Evolutionary conservation across 495 filamentous ascomycete genomes (phyloP).

Genomic region (Penicillium paradoxum): DNA sequence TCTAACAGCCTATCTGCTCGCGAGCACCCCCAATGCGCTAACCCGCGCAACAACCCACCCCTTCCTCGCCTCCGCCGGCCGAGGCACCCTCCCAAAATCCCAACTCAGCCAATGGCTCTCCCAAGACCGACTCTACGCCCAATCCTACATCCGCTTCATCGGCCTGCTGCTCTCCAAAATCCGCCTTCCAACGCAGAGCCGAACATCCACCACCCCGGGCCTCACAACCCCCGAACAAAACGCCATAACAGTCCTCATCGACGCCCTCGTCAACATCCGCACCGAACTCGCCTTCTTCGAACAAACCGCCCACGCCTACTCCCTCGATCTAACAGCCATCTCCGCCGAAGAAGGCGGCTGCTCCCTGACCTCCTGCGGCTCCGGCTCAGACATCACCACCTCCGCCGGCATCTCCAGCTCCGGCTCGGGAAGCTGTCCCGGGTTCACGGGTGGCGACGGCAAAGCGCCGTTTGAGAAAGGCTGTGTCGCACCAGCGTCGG

Average conservation of each 20-base stretch:
- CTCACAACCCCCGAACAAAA: conserved; percentile 32
- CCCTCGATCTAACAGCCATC: conserved; percentile 47
- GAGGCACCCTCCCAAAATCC: conserved; percentile 53
- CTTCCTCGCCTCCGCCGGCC: conserved; percentile 64
- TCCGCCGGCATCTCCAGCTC: conserved; percentile 17
- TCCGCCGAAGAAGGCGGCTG: conserved; percentile 21
- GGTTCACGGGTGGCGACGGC: conserved; percentile 8
- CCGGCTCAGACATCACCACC: conserved; percentile 9
- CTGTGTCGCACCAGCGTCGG: neutral
- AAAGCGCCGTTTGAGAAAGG: neutral
- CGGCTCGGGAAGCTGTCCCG: conserved; percentile 20
- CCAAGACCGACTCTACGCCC: conserved; percentile 71
- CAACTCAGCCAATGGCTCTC: conserved; percentile 64
- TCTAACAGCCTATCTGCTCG: conserved; percentile 29
- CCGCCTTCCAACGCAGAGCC: conserved; percentile 47
- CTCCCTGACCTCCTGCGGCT: conserved; percentile 2
- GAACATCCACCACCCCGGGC: conserved; percentile 11
- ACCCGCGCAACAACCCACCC: conserved; percentile 57
- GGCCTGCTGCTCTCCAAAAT: conserved; percentile 61
- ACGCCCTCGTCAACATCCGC: conserved; percentile 59
- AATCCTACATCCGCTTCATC: conserved; percentile 65
- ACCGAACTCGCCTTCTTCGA: conserved; percentile 67
- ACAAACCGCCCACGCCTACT: conserved; percentile 56
- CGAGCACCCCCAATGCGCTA: conserved; percentile 34
- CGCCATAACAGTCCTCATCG: conserved; percentile 57